Evolutionary conservation across 306 rosid species (phyloP).

Genomic region (Rosa multiflora): DNA sequence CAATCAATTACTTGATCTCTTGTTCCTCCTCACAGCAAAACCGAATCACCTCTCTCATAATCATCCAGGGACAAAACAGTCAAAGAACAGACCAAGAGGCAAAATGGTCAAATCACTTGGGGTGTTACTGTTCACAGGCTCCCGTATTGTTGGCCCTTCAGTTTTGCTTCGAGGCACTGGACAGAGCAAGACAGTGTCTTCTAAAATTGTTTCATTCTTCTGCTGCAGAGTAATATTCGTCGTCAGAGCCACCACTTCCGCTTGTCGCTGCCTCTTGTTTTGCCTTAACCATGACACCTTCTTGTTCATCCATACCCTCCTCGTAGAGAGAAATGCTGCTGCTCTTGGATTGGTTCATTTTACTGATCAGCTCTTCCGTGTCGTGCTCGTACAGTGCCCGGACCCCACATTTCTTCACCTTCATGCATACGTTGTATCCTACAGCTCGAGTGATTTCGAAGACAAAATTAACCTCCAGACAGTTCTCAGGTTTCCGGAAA

Average conservation of each 20-base stretch:
- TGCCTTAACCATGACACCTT: background rate
- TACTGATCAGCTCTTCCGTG: background rate
- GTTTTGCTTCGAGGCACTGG: background rate
- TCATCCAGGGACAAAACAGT: too few relatives aligned
- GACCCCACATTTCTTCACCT: background rate
- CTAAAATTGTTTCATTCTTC: background rate
- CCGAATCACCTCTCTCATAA: too few relatives aligned
- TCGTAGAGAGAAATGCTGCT: background rate
- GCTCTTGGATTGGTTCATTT: background rate
- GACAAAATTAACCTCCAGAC: too few relatives aligned
- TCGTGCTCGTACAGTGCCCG: background rate
- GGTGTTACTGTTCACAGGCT: too few relatives aligned
- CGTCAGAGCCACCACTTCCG: background rate
- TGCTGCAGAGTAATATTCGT: background rate
- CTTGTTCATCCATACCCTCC: background rate
- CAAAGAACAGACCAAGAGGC: too few relatives aligned
- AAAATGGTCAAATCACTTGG: too few relatives aligned
- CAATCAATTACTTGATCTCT: too few relatives aligned
- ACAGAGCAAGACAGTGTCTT: background rate
- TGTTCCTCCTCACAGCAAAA: too few relatives aligned
- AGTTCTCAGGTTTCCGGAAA: too few relatives aligned
- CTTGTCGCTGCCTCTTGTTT: background rate
- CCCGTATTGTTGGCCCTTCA: background rate
- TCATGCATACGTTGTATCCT: background rate
- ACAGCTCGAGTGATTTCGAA: background rate